phyloP scores from a whole-genome alignment of 1,284 basidiomycete species.

The Cerioporus squamosus region DNA sequence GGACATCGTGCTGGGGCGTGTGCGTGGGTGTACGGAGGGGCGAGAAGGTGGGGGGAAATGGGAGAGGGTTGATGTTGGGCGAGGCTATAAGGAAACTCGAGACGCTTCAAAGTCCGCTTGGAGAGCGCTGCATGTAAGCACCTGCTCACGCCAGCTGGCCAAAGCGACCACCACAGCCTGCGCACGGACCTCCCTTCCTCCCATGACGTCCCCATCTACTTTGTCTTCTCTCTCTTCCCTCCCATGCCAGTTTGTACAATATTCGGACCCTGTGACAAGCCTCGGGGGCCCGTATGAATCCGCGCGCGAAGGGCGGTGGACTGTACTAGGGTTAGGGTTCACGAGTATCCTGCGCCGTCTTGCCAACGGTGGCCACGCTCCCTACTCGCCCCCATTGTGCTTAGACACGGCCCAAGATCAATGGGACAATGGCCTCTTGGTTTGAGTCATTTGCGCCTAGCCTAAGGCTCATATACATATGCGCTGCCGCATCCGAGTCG shows the following conservation, averaged over 20 bases:
- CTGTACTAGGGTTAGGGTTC: slow-evolving; percentile 21
- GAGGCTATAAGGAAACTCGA: slow-evolving; percentile 35
- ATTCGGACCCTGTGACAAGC: too few relatives aligned
- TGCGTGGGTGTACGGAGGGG: slow-evolving; percentile 17
- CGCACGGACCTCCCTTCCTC: slow-evolving; percentile 26
- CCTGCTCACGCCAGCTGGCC: slow-evolving; percentile 10
- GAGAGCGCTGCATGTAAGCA: slow-evolving; percentile 26
- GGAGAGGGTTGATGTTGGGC: slow-evolving; percentile 17
- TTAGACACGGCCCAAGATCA: not conserved
- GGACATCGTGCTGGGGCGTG: slow-evolving; percentile 49
- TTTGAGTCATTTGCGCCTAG: too few relatives aligned
- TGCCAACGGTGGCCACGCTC: slow-evolving; percentile 6
- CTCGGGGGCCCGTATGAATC: too few relatives aligned
- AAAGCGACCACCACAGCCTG: slow-evolving; percentile 3
- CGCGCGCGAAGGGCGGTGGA: too few relatives aligned
- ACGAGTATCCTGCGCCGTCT: not conserved
- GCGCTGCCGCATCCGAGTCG: too few relatives aligned
- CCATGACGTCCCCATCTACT: not conserved
- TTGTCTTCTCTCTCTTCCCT: too few relatives aligned
- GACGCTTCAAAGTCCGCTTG: slow-evolving; percentile 36
- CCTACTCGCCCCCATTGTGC: slow-evolving; percentile 6
- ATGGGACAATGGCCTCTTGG: too few relatives aligned
- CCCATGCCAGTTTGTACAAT: not conserved
- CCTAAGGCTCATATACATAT: too few relatives aligned
- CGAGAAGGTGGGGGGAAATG: slow-evolving; percentile 26